Base-by-base conservation (phyloP, 2,329 filamentous ascomycete genomes). In the Neospermospora avenae region DNA sequence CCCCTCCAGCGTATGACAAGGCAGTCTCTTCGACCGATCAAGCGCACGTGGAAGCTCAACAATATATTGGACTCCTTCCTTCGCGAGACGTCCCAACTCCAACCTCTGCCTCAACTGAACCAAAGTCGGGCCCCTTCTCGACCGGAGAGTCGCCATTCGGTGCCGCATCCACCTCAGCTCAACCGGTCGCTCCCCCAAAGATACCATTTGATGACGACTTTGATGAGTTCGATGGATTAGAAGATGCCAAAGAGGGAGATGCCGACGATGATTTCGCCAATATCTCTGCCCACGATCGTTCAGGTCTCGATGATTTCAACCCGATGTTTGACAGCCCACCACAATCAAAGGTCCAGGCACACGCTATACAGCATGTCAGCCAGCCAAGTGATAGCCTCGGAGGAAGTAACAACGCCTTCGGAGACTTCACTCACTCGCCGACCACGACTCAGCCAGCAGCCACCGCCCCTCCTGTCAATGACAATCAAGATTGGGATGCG, bases 401-500 rank as follows among this genome's bases (percentile, higher is more conserved):
- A 20, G 58, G 60, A 42, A 57, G 20, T 35, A 61, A 62, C 31
- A 65, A 64, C 46, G 70, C 67, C 4, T 74, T 74, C 55, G 77
- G 81, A 56, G 77, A 78, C 57, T 83, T 81, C 61, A 76, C 76
- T 46, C 75, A 78, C 59, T 82, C 82, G 79, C 60, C 76, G 78
- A 54, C 76, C 77, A 60, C 64, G 16, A 63, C 61, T 13, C 64
- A 65, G n/a, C 63, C 68, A 57, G 66, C 69, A 55, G 63, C 70
- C 42, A 66, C 72, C 24, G 65, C 74, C n/a, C 58, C 74, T 44
- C 72, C 76, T 60, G 71, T 74, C 51, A 72, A 73, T 46, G 82
- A 83, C 14, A 77, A 78, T 35, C 89, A 96, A 68, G 93, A 98
- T 73, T 98, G 95, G 95, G 93, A 98, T 70, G 89, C 91, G 41